Base-by-base conservation (phyloP, 495 filamentous ascomycete genomes). In the Penicilliopsis zonata region DNA sequence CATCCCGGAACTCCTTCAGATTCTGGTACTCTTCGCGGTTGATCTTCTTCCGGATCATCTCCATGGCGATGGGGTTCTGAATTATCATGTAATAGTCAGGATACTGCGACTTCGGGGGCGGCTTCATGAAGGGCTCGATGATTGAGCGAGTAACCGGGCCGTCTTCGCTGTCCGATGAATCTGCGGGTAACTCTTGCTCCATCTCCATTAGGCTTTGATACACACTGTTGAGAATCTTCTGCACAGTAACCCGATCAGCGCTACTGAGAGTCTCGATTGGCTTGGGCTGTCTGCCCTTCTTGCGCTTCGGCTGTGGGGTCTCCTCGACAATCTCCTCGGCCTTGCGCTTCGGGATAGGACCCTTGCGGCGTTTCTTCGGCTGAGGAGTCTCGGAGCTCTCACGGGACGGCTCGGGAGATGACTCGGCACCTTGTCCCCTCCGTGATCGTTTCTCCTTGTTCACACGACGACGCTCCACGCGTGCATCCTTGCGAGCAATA, bases 41-140 rank as follows among this genome's bases (percentile, higher is more conserved):
- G 55, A 98, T 92, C 63, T 82, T 86, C 52, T 79, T 86, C 53
- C 78, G 73, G 46, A 98, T 93, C 56, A 81, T 75, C 22, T 90
- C 85, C 76, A 95, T 92, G 37, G 79, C 83, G 49, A 98, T 94
- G 0, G 90, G 90, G 18, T 79, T 76, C 42, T 77, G 72, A 52
- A 96, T 96, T 53, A 95, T 74, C 52, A 83, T 59, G 55, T 95
- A 96, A 52, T 98, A 98, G 44, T 95, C 86, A 4, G 82, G 78
- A 51, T 88, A 96, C 17, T 80, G 71, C 12, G 73, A 75, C 54
- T 80, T 87, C n/a, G 83, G 76, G 13, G 88, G 87, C 12, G 93
- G 68, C 46, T 86, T 85, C 55, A 95, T 70, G 54, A 98, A 98
- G 0, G 88, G 90, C 23, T 87, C 90, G 33, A 94, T 95, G 51